phyloP scores from a whole-genome alignment of 441 rosid species.

The Geranium incanum region DNA sequence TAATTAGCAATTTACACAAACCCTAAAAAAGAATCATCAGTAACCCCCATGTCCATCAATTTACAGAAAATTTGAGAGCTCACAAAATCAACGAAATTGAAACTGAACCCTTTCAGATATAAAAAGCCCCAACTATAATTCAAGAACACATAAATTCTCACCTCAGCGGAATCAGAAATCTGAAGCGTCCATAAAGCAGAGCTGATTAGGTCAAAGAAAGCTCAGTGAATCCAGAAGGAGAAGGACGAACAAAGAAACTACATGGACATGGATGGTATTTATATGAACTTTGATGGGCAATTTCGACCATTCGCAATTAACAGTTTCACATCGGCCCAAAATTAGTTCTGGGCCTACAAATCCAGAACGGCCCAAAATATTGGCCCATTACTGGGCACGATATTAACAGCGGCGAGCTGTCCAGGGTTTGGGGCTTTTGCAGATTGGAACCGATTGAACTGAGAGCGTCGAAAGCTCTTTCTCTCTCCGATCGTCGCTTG shows the following conservation, averaged over 20 bases:
- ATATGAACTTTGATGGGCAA: neutral
- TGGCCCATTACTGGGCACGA: no score
- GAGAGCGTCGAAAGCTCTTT: neutral
- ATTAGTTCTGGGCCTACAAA: neutral
- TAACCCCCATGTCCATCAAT: neutral
- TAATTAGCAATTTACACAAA: neutral
- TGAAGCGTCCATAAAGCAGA: neutral
- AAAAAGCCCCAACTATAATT: no score
- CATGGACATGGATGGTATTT: neutral
- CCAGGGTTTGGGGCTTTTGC: neutral
- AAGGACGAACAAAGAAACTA: neutral
- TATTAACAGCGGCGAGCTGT: no score
- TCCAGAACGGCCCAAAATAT: no score
- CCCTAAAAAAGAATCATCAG: neutral
- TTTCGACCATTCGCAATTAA: neutral
- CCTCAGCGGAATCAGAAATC: neutral
- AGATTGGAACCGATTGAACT: neutral
- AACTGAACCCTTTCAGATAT: neutral
- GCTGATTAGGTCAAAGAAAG: neutral
- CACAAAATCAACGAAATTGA: neutral
- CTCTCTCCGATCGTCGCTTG: neutral
- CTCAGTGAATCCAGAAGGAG: neutral
- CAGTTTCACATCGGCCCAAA: neutral
- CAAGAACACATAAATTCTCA: no score
- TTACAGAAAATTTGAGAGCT: neutral